phyloP scores from a whole-genome alignment of 2,329 filamentous ascomycete genomes.

The Seiridium unicorne region DNA sequence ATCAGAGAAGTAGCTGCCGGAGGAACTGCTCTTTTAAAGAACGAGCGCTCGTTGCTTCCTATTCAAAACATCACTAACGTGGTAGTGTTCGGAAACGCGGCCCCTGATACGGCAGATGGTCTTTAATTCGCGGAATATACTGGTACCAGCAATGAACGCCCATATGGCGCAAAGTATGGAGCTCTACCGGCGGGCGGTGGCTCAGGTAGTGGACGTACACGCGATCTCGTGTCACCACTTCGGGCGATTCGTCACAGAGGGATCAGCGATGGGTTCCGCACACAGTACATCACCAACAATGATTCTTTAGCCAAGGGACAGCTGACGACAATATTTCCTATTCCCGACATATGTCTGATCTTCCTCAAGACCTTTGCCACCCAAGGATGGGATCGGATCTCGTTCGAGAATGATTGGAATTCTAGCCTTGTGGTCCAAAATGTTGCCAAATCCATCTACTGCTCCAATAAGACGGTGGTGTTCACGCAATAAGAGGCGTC shows the following conservation, averaged over 20 bases:
- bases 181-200: slow-evolving; percentile 55
- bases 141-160: not conserved
- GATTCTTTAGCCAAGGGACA: not conserved
- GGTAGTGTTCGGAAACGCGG: slow-evolving; percentile 48
- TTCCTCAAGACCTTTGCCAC: slow-evolving; percentile 57
- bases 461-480: slow-evolving; percentile 28
- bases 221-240: slow-evolving; percentile 52
- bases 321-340: slow-evolving; percentile 10
- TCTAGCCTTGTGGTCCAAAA: slow-evolving; percentile 45
- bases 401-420: slow-evolving; percentile 56
- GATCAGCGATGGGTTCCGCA: slow-evolving; percentile 25
- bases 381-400: slow-evolving; percentile 56
- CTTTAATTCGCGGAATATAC: not conserved
- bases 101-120: slow-evolving; percentile 53
- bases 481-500: slow-evolving; percentile 59
- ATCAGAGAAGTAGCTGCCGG: slow-evolving; percentile 77
- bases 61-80: slow-evolving; percentile 37
- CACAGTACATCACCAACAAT: not conserved
- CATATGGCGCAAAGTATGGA: slow-evolving; percentile 37
- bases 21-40: slow-evolving; percentile 76
- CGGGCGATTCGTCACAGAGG: slow-evolving; percentile 48
- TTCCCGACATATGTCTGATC: slow-evolving; percentile 51
- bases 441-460: slow-evolving; percentile 42
- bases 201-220: slow-evolving; percentile 48
- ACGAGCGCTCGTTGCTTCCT: slow-evolving; percentile 46